Conservation (phyloP, 768 basidiomycete species). For the Rhodotorula taiwanensis region DNA sequence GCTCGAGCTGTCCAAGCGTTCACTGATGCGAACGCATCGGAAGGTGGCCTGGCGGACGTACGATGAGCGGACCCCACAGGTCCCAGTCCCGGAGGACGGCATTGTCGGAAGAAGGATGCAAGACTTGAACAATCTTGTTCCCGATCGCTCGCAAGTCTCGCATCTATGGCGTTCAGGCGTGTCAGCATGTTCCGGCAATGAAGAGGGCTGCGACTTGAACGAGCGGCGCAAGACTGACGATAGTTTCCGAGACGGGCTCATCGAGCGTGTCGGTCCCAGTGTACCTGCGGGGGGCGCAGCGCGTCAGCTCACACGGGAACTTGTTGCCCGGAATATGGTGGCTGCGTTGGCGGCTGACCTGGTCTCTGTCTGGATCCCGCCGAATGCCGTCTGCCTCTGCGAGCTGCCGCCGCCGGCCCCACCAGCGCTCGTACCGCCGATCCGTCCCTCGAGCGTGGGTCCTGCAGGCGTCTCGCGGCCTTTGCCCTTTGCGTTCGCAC, state of each 20-base stretch:
- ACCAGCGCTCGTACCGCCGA: conserved; percentile 2
- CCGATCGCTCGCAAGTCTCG: conserved; percentile 87
- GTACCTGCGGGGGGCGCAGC: conserved; percentile 51
- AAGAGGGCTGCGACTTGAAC: conserved; percentile 1
- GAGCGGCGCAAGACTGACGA: conserved; percentile 55
- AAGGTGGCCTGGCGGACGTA: conserved; percentile 24
- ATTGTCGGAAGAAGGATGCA: conserved; percentile 73
- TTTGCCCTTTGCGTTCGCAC: conserved; percentile 16
- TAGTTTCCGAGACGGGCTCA: conserved; percentile 80
- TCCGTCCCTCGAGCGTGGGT: conserved; percentile 19
- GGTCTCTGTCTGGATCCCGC: conserved; percentile 82
- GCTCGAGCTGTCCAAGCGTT: no score
- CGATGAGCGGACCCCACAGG: conserved; percentile 86
- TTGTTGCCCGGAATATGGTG: no score
- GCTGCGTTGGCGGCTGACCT: conserved; percentile 62
- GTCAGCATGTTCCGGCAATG: not conserved
- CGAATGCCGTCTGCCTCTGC: conserved; percentile 47
- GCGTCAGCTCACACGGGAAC: not conserved
- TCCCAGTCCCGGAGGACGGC: conserved; percentile 89
- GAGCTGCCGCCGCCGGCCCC: not conserved
- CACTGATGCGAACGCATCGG: conserved; percentile 20
- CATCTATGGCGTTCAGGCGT: conserved; percentile 52
- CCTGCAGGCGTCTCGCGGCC: conserved; percentile 1
- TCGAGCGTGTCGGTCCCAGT: conserved; percentile 83
- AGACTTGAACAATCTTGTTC: conserved; percentile 82